Conservation (phyloP, 192 early-diverging fungal species). For the Backusella tarrabulga region DNA sequence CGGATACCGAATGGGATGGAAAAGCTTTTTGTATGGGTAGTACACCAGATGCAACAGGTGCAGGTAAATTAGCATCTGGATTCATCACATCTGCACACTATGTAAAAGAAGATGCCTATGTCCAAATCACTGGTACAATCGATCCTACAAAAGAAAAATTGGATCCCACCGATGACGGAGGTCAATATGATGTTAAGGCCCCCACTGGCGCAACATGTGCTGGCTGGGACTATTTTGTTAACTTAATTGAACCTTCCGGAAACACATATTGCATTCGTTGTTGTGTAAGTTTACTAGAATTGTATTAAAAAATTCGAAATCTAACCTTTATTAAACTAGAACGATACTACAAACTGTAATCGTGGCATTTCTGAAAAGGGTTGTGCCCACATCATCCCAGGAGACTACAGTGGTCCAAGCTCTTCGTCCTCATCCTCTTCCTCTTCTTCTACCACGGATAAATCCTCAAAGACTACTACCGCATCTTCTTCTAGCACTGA, state of each 20-base stretch:
- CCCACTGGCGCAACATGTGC: constrained; percentile 44
- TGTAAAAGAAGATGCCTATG: constrained; percentile 27
- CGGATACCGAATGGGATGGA: constrained; percentile 38
- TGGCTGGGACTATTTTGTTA: constrained; percentile 40
- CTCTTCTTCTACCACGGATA: background rate
- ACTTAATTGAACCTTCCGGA: constrained; percentile 41
- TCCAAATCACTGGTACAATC: constrained; percentile 54
- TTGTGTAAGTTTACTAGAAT: constrained; percentile 27
- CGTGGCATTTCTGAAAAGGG: constrained; percentile 45
- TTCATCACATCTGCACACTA: constrained; percentile 47
- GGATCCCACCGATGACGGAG: constrained; percentile 43
- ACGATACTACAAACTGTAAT: constrained; percentile 38
- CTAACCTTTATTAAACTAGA: constrained; percentile 11
- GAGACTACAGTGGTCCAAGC: constrained; percentile 42
- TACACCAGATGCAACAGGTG: constrained; percentile 37
- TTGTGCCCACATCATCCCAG: constrained; percentile 43
- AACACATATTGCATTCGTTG: constrained; percentile 47
- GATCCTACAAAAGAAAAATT: constrained; percentile 39
- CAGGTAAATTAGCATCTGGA: constrained; percentile 30
- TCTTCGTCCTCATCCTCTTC: background rate
- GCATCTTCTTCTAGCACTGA: background rate
- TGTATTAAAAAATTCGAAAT: background rate
- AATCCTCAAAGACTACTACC: background rate
- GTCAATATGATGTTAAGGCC: constrained; percentile 48
- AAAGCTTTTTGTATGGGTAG: constrained; percentile 42